A percentile compares a stretch with the other conserved stretches of the same genome.
Conservation (phyloP, 352 stramenopile species). For the Globisporangium paroecandrum region DNA sequence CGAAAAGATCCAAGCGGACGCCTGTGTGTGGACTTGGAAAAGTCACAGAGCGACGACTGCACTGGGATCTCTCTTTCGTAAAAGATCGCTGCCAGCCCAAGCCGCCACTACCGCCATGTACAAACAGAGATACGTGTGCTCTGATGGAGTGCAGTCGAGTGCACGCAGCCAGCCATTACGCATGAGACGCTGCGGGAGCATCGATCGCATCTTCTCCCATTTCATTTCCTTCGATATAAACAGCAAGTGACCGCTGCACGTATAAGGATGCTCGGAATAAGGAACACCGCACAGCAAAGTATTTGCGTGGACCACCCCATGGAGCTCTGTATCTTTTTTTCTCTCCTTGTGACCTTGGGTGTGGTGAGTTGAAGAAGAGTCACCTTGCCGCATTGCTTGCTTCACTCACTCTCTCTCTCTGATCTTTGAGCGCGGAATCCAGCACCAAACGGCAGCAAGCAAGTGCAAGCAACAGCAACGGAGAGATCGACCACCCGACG, state of each 20-base stretch:
- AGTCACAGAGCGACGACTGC: background rate
- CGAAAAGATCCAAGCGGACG: background rate
- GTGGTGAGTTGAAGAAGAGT: background rate
- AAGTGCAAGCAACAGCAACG: background rate
- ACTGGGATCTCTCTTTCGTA: background rate
- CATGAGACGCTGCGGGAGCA: background rate
- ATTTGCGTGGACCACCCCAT: too few relatives aligned
- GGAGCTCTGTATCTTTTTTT: background rate
- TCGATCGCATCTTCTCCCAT: background rate
- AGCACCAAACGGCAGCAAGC: background rate
- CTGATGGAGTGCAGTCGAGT: background rate
- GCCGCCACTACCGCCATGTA: too few relatives aligned
- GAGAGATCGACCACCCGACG: background rate
- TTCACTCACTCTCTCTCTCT: background rate
- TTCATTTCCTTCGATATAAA: too few relatives aligned
- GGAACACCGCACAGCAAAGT: too few relatives aligned
- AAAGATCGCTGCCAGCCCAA: too few relatives aligned
- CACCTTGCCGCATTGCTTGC: background rate
- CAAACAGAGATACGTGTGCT: background rate
- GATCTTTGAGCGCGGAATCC: background rate
- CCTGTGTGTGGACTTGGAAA: background rate
- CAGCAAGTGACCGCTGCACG: too few relatives aligned
- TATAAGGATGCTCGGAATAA: too few relatives aligned
- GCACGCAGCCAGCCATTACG: background rate
- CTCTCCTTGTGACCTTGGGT: too few relatives aligned